Conservation (phyloP, 139 green algal genomes). For the Tetratostichococcus sp. region DNA sequence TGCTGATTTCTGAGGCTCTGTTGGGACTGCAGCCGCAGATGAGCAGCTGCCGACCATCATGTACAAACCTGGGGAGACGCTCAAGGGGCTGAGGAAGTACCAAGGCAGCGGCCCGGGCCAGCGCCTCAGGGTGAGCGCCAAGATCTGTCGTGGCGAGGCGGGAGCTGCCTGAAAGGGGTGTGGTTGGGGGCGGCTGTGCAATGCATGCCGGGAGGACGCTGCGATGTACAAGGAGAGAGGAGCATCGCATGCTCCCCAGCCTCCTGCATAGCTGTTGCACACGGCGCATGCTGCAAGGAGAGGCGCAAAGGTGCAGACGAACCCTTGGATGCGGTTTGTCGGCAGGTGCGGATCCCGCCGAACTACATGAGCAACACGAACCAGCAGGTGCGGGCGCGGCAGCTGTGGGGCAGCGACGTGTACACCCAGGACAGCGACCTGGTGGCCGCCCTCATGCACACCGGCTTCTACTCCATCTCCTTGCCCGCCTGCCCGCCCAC, state of each 20-base stretch:
- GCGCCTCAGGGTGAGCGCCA: not conserved
- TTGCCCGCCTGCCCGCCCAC: not conserved
- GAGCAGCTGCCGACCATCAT: slow-evolving; percentile 14
- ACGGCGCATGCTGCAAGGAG: too few species aligned
- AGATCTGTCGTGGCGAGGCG: not conserved
- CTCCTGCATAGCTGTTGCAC: too few species aligned
- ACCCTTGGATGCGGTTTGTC: too few species aligned
- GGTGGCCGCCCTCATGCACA: slow-evolving; percentile 92
- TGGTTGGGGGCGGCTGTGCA: too few species aligned
- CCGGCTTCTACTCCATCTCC: slow-evolving; percentile 70
- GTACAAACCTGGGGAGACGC: slow-evolving; percentile 3
- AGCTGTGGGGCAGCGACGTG: slow-evolving; percentile 89
- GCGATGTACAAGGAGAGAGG: too few species aligned
- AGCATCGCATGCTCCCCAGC: too few species aligned
- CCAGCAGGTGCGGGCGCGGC: slow-evolving; percentile 77
- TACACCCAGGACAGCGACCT: slow-evolving; percentile 95
- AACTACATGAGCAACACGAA: slow-evolving; percentile 59
- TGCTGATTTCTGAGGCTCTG: too few species aligned
- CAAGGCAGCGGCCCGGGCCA: not conserved
- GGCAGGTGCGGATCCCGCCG: slow-evolving; percentile 57
- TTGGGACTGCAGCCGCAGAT: slow-evolving; percentile 13
- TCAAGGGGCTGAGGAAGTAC: not conserved
- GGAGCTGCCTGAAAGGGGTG: too few species aligned
- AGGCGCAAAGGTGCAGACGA: too few species aligned
- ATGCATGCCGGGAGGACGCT: too few species aligned